Percentiles rank a stretch among this genome's conserved stretches.
phyloP scores from a whole-genome alignment of 2,329 filamentous ascomycete genomes.

The Ophiocordyceps australis region DNA sequence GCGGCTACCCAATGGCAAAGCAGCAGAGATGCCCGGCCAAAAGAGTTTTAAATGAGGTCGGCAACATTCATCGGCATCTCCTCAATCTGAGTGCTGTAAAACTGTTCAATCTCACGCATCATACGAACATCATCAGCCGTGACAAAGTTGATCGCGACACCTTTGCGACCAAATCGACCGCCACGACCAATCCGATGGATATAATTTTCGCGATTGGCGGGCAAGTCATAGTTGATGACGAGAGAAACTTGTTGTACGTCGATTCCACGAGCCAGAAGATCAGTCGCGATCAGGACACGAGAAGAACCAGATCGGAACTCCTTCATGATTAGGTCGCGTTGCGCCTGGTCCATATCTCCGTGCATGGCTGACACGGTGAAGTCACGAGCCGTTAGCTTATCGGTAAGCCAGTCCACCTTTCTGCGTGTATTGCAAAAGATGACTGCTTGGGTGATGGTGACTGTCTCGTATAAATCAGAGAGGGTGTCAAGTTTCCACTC shows the following conservation, averaged over 20 bases:
- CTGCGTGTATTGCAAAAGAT: slow-evolving; percentile 99
- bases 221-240: slow-evolving; percentile 99
- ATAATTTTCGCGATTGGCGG: slow-evolving; percentile 99
- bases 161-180: slow-evolving; percentile 99
- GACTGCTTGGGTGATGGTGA: slow-evolving; percentile 98
- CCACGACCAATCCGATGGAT: slow-evolving; percentile 99
- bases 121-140: slow-evolving; percentile 98
- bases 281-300: slow-evolving; percentile 95
- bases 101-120: slow-evolving; percentile 99
- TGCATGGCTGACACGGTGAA: slow-evolving; percentile 99
- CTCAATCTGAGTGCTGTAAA: slow-evolving; percentile 99
- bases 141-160: slow-evolving; percentile 99
- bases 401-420: slow-evolving; percentile 99
- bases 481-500: slow-evolving; percentile 99
- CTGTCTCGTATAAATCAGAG: slow-evolving; percentile 95
- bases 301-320: slow-evolving; percentile 98
- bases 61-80: slow-evolving; percentile 98
- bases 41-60: slow-evolving; percentile 46
- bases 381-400: slow-evolving; percentile 96
- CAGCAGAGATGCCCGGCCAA: slow-evolving; percentile 6
- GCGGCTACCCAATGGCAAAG: slow-evolving; percentile 6
- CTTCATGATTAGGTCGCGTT: slow-evolving; percentile 99
- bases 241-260: slow-evolving; percentile 98
- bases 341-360: slow-evolving; percentile 95
- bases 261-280: slow-evolving; percentile 96